A percentile compares a stretch with the other conserved stretches of the same genome.
Conservation (phyloP, 1,284 basidiomycete species). For the Meira miltonrushii region DNA sequence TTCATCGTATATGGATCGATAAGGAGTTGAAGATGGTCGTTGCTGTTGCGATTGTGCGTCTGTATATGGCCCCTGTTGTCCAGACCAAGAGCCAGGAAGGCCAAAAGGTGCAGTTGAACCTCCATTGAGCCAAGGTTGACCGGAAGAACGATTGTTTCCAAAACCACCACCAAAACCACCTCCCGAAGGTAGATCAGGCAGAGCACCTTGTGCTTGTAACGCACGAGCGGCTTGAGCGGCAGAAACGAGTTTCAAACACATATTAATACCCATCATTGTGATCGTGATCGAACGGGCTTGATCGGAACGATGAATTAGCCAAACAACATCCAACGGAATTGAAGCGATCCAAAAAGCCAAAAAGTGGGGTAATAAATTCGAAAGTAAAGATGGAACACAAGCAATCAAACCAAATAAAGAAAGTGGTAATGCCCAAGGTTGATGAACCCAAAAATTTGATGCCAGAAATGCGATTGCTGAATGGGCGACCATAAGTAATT, state of each 20-base stretch:
- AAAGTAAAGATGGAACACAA: neutral
- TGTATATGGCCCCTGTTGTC: neutral
- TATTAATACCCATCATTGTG: neutral
- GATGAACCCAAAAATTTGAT: neutral
- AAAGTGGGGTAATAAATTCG: neutral
- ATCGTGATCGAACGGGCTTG: neutral
- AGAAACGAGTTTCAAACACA: neutral
- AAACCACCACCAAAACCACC: neutral
- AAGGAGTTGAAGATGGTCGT: neutral
- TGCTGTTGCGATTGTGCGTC: neutral
- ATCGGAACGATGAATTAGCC: neutral
- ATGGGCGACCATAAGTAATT: neutral
- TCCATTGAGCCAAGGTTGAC: neutral
- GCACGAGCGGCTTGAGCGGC: neutral
- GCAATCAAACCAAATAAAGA: neutral
- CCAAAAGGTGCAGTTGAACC: neutral
- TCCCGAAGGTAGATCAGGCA: neutral
- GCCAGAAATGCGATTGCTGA: neutral
- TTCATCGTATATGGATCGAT: constrained; percentile 1
- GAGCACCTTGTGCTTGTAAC: neutral
- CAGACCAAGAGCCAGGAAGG: constrained; percentile 1
- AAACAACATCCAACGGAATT: neutral
- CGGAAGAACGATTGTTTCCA: too few species aligned
- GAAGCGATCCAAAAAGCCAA: neutral
- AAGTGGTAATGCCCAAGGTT: neutral